phyloP scores from a whole-genome alignment of 2,329 filamentous ascomycete genomes.

The Alternaria metachromatica region DNA sequence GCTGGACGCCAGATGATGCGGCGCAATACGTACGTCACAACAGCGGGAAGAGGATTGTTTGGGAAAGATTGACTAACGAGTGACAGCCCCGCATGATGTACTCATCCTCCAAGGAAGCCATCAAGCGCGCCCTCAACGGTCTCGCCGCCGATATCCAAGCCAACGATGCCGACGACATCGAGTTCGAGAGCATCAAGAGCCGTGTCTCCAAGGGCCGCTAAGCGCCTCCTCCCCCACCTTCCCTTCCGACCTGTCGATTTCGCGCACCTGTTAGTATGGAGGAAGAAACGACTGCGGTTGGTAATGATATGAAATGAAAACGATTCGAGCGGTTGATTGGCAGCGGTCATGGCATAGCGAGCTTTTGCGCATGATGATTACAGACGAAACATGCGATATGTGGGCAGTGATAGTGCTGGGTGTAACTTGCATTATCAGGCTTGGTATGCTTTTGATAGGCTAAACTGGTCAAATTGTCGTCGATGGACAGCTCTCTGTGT shows the following conservation, averaged over 20 bases:
- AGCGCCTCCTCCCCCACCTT: constrained; percentile 17
- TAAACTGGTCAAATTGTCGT: constrained; percentile 32
- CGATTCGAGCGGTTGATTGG: constrained; percentile 15
- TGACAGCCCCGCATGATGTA: constrained; percentile 85
- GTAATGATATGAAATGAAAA: constrained; percentile 26
- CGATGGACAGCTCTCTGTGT: constrained; percentile 24
- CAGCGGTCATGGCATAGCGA: constrained; percentile 11
- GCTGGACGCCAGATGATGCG: constrained; percentile 66
- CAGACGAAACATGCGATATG: constrained; percentile 14
- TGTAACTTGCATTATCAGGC: constrained; percentile 20
- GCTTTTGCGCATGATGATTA: constrained; percentile 17
- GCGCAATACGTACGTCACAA: constrained; percentile 69
- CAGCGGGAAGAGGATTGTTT: neutral
- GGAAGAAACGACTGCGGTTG: constrained; percentile 20
- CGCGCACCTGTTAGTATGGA: constrained; percentile 23
- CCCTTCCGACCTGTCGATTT: constrained; percentile 19
- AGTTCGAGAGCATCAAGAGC: constrained; percentile 72
- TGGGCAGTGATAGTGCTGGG: constrained; percentile 12
- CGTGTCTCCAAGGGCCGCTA: constrained; percentile 60
- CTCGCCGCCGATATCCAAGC: constrained; percentile 80
- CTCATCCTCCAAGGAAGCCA: constrained; percentile 84
- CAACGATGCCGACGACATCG: constrained; percentile 83
- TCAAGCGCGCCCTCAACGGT: constrained; percentile 80
- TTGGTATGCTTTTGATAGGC: constrained; percentile 19
- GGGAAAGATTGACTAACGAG: constrained; percentile 15